A percentile compares a stretch with the other conserved stretches of the same genome.
Evolutionary conservation across 164 flowering plant genomes (phyloP).

Genomic region (Santalum album): DNA sequence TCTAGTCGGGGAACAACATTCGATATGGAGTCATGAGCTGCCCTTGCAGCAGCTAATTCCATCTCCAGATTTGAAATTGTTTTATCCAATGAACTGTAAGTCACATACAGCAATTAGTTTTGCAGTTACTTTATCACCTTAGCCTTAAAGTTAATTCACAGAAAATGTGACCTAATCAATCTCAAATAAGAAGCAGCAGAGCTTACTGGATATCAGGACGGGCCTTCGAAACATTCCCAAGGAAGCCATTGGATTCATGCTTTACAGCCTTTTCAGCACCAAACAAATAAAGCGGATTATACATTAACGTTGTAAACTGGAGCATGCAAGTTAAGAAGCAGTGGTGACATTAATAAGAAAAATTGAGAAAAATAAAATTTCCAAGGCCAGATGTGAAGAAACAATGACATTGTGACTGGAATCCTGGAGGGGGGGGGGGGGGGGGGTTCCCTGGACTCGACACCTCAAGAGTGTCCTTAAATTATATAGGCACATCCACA

Average conservation of each 20-base stretch:
- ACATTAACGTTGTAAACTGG: too few relatives aligned
- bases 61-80: conserved; percentile 50
- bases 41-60: conserved; percentile 52
- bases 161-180: not conserved
- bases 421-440: too few relatives aligned
- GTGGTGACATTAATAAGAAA: too few relatives aligned
- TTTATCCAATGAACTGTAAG: conserved; percentile 46
- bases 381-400: too few relatives aligned
- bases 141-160: not conserved
- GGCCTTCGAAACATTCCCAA: conserved; percentile 15
- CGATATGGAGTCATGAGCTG: conserved; percentile 38
- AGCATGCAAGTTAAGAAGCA: too few relatives aligned
- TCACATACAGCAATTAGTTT: conserved; percentile 6
- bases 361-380: too few relatives aligned
- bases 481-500: too few relatives aligned
- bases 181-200: conserved; percentile 2
- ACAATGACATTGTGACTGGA: too few relatives aligned
- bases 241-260: conserved; percentile 15
- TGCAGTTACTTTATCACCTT: not conserved
- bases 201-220: conserved; percentile 32
- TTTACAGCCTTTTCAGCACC: conserved; percentile 19
- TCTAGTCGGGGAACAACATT: conserved; percentile 28
- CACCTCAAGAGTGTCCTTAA: too few relatives aligned
- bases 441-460: too few relatives aligned
- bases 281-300: not conserved